Conservation (phyloP, 129 eudicot genomes). For the Centella asiatica region DNA sequence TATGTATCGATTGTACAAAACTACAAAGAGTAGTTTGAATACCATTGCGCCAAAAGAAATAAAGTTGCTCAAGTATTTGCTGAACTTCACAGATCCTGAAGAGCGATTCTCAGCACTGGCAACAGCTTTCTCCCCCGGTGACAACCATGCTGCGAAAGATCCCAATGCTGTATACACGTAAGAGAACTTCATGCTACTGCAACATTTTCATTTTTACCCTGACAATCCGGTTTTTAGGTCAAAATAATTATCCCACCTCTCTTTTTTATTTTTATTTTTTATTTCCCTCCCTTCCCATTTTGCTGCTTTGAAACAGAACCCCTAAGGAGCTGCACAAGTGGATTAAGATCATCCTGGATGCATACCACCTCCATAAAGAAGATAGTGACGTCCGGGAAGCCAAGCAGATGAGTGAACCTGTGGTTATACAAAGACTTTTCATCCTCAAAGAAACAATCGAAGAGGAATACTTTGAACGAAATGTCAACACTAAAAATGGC, state of each 20-base stretch:
- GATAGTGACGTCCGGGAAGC: constrained; percentile 87
- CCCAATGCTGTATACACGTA: constrained; percentile 86
- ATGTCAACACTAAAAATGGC: constrained; percentile 22
- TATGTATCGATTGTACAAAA: constrained; percentile 77
- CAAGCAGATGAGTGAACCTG: constrained; percentile 58
- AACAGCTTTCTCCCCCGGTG: constrained; percentile 82
- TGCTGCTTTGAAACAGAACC: constrained; percentile 31
- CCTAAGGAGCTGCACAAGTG: constrained; percentile 98
- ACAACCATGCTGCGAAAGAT: constrained; percentile 53
- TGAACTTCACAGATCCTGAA: constrained; percentile 91
- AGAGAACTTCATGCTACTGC: constrained; percentile 7
- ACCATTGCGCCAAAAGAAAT: constrained; percentile 91
- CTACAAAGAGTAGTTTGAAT: constrained; percentile 80
- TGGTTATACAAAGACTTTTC: constrained; percentile 81
- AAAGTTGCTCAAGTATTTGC: constrained; percentile 74
- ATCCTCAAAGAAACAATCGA: constrained; percentile 88
- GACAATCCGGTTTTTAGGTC: not conserved
- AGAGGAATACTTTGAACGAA: constrained; percentile 71
- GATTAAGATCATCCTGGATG: constrained; percentile 84
- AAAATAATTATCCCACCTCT: too few relatives aligned
- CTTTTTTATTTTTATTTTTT: too few relatives aligned
- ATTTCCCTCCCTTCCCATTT: not conserved
- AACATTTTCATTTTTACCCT: not conserved
- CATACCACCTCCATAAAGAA: constrained; percentile 68
- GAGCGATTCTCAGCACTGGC: constrained; percentile 88